These are phyloP conservation scores for Cladosporium sp. DNA, from an alignment of 2,329 filamentous ascomycete genomes.

Conservation along the genomic window DNA sequence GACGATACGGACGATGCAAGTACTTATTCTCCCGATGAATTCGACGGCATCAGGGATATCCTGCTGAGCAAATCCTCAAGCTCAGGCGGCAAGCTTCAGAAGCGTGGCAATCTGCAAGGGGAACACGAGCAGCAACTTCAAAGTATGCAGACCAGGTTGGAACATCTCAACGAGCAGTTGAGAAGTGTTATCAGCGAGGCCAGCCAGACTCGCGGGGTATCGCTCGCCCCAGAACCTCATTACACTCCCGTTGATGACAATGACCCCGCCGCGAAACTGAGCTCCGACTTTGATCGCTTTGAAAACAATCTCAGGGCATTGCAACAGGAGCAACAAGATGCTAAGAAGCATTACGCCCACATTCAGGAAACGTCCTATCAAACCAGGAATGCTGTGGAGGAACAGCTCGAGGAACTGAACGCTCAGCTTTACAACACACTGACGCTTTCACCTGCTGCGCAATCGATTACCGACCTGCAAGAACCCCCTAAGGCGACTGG, in stretches of 20 bases:
- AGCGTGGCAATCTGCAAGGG: slow-evolving; percentile 19
- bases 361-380: slow-evolving; percentile 23
- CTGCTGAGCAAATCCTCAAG: slow-evolving; percentile 22
- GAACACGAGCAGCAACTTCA: slow-evolving; percentile 29
- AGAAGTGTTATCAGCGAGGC: slow-evolving; percentile 28
- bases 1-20: slow-evolving; percentile 20
- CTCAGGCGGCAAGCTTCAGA: slow-evolving; percentile 15
- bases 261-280: slow-evolving; percentile 18
- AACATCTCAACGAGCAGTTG: slow-evolving; percentile 30
- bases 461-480: slow-evolving; percentile 49
- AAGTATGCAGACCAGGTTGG: slow-evolving; percentile 27
- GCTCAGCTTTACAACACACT: slow-evolving; percentile 32
- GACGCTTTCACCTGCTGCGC: slow-evolving; percentile 44
- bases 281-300: slow-evolving; percentile 22
- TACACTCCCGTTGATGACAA: slow-evolving; percentile 14
- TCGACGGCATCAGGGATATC: slow-evolving; percentile 42
- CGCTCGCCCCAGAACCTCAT: slow-evolving; percentile 20
- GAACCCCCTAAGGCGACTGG: slow-evolving; percentile 56
- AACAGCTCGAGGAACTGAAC: slow-evolving; percentile 30
- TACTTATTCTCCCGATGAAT: slow-evolving; percentile 46
- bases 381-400: slow-evolving; percentile 26
- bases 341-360: slow-evolving; percentile 21
- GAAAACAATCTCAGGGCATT: slow-evolving; percentile 26
- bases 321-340: slow-evolving; percentile 25
- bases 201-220: slow-evolving; percentile 23